Conservation (phyloP, 2,329 filamentous ascomycete species). For the Penicillium sp. region DNA sequence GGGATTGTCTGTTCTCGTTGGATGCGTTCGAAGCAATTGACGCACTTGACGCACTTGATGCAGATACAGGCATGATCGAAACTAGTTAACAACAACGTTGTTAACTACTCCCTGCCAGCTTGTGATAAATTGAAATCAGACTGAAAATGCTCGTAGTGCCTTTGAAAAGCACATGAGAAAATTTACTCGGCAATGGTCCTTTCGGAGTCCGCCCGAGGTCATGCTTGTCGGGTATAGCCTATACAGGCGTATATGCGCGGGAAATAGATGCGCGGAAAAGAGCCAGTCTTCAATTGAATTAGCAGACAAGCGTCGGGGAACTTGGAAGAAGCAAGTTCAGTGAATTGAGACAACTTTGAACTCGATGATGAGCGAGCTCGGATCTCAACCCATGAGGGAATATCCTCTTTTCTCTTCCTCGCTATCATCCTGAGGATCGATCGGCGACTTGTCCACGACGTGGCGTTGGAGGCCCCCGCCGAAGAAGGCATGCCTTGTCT, state of each 20-base stretch:
- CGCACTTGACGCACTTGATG: conserved; percentile 9
- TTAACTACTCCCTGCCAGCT: background rate
- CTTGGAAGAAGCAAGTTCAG: background rate
- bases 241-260: background rate
- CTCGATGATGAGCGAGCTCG: background rate
- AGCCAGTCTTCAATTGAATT: conserved; percentile 8
- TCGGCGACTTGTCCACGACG: background rate
- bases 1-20: conserved; percentile 14
- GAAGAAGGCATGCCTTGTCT: background rate
- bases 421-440: background rate
- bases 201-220: conserved; percentile 13
- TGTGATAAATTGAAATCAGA: background rate
- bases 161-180: background rate
- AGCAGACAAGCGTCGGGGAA: background rate
- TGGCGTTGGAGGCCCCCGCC: background rate
- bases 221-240: conserved; percentile 1
- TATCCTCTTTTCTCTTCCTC: background rate
- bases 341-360: background rate
- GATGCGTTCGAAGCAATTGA: conserved; percentile 12
- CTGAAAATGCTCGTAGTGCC: background rate
- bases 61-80: conserved; percentile 12
- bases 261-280: too few relatives aligned
- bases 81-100: background rate
- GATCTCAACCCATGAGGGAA: conserved; percentile 19
- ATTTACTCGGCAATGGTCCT: background rate